Evolutionary conservation across 2,329 filamentous ascomycete species (phyloP), one percentile per base, ranked within the genome.

Genomic region (Laburnicola sp.): DNA sequence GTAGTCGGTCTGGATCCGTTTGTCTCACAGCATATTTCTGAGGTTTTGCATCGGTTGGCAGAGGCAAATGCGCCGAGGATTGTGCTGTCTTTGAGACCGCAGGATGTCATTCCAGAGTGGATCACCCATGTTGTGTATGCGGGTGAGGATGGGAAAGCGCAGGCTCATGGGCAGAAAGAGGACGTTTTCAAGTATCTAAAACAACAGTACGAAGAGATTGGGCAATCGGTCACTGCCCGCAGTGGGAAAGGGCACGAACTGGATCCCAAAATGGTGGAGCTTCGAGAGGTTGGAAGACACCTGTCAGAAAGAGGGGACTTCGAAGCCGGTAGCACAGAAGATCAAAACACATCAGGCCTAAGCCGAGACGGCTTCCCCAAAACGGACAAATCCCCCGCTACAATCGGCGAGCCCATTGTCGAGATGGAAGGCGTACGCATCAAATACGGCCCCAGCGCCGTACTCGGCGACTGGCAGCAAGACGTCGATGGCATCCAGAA

Each of bases 81-180:
- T 23, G 78, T 97, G 2, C 74, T 97, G 32, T 87, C 86, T 37
- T 80, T 93, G 9, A 81, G 91, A 31, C 90, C 92, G 3, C 93
- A 97, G 70, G 94, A 99, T 69, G 82, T 84, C 0, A 77, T 97
- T 32, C 94, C 94, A 0, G 83, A 88, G 0, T 99, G 94, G 94
- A 87, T 97, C 50, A 96, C 88, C 1, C 88, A 97, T 73, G 57
- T 96, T 21, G 76, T 92, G 0, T 86, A 89, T 60, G 75, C 96
- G 8, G 82, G 86, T 35, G 81, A 84, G 3, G 80, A 87, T 58
- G 84, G 87, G 49, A 80, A 85, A 56, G 74, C 95, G 10, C 79
- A 81, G 1, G 77, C 81, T 1, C 83, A 88, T 70, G 91, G 90
- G 0, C 71, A 79, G 1, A 90, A 86, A 59, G 75, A 82, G 0